Base-by-base conservation (phyloP, 148 eudicot species). In the Cornus florida region DNA sequence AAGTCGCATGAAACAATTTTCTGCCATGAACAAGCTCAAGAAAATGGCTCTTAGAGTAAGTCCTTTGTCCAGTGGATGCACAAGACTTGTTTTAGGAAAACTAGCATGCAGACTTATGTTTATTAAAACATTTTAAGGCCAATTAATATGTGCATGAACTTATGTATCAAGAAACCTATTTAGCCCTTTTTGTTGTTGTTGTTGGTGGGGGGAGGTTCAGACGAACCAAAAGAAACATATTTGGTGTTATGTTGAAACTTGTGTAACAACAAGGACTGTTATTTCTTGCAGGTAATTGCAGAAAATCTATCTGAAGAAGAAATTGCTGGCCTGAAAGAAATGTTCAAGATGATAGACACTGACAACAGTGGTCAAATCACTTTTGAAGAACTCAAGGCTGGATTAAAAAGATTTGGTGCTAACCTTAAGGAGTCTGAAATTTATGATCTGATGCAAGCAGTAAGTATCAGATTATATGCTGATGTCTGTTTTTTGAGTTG, bases 251-350 rank as follows among this genome's bases (percentile, higher is more conserved):
- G 66, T 17, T 4, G 76, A 38, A 24, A 16, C 41, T 73, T 41
- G 28, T 33, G 19, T 17, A 64, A 9, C 14, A 23, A n/a, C 66
- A 9, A 62, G 13, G 68, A 76, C 20, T 23, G 23, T 64, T 71
- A 38, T 56, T 22, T 7, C 68, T 82, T 68, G 60, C 78, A 90
- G 94, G 98, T 94, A n/a, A 94, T 94, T 46, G 98, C 98, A 6
- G 93, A 92, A 66, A 86, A 86, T 87, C 85, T 94, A 33, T 94
- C 97, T n/a, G 98, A 92, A 87, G 98, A 93, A 83, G 98, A 93
- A 84, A 93, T 93, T 72, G 98, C 97, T 33, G 98, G 98, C 69
- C 89, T 94, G 32, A 94, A 92, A 82, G 90, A 94, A 86, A 94
- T 94, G 98, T 92, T 94, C 84, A 89, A 90, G 85, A 94, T 92